Evolutionary conservation across 176 grass and related monocot genomes (phyloP), one percentile per base, ranked within the genome.

Genomic region (Carex cristatella): DNA sequence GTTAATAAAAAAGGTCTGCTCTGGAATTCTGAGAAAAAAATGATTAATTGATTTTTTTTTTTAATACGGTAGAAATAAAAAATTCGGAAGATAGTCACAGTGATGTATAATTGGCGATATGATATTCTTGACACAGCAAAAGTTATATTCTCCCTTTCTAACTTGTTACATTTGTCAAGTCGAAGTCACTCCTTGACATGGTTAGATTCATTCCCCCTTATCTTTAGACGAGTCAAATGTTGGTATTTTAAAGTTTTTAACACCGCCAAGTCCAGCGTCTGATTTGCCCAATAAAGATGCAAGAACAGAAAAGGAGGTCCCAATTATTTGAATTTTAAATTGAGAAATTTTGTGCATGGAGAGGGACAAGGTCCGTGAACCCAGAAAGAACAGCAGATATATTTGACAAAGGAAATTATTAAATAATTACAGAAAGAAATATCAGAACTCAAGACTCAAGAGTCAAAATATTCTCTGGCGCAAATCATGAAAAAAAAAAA

Each of bases 291-390:
- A 51, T 51, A 11, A 10, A 2, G 48, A 51, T 51, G 8, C 12
- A 28, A 54, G 10, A 76, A 51, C 71, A 7, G 71, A 13, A 76
- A 23, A 76, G 3, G 10, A 23, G 9, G 27, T 37, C 10, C 27
- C 4, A 37, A 33, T 79, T 79, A 32, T 32, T 55, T 55, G 28
- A 66, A 67, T 65, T 82, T 64, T 66, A 65, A 82, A 67, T 64
- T 40, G 33, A 54, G 46, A 30, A 67, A 62, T 63, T 3, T 27
- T 48, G 58, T 48, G 38, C 37, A 82, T 3, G 80, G 61, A 15
- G 19, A 30, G 60, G 61, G 19, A 82, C 80, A 82, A 82, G 80
- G 61, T 82, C 61, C 80, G 80, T 53, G 80, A 82, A 27, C 60
- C 10, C 61, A 48, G 80, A 82, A 82, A 23, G 23, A 23, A 67